Conservation (phyloP, 805 yeast genomes). For the Dipodascus albidus region DNA sequence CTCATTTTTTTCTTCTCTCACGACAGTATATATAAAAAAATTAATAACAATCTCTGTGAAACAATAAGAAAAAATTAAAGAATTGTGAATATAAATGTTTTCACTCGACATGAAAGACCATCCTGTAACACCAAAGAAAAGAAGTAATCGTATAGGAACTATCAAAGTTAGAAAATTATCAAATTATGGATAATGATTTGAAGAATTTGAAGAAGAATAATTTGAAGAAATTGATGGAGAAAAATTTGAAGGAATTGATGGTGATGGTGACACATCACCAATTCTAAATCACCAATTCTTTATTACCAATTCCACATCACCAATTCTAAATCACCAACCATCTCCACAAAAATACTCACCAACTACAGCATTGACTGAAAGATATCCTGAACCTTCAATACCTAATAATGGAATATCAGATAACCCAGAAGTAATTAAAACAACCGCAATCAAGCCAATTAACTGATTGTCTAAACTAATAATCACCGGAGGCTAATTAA, state of each 20-base stretch:
- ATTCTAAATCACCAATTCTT: not conserved
- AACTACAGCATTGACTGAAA: not conserved
- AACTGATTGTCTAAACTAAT: slow-evolving; percentile 15
- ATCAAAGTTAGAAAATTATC: slow-evolving; percentile 5
- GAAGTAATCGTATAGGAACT: slow-evolving; percentile 21
- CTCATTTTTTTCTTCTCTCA: slow-evolving; percentile 28
- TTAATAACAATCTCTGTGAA: slow-evolving; percentile 23
- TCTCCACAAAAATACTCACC: not conserved
- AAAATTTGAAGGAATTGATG: too few species aligned
- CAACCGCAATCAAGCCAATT: slow-evolving; percentile 20
- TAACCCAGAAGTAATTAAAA: slow-evolving; percentile 16
- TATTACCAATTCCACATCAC: not conserved
- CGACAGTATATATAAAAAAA: slow-evolving; percentile 19
- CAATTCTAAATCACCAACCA: too few species aligned
- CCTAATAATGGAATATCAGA: slow-evolving; percentile 20
- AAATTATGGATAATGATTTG: too few species aligned
- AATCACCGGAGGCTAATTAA: slow-evolving; percentile 9
- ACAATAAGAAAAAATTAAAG: slow-evolving; percentile 21
- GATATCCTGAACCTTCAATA: slow-evolving; percentile 8
- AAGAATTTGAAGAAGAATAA: slow-evolving; percentile 14
- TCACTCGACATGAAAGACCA: slow-evolving; percentile 13
- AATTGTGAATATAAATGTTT: slow-evolving; percentile 16
- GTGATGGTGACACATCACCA: too few species aligned
- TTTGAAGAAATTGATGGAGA: too few species aligned
- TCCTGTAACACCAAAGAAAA: slow-evolving; percentile 16